Evolutionary conservation across 1,139 yeast genomes (phyloP).

Genomic region (Candida glucosophila): DNA sequence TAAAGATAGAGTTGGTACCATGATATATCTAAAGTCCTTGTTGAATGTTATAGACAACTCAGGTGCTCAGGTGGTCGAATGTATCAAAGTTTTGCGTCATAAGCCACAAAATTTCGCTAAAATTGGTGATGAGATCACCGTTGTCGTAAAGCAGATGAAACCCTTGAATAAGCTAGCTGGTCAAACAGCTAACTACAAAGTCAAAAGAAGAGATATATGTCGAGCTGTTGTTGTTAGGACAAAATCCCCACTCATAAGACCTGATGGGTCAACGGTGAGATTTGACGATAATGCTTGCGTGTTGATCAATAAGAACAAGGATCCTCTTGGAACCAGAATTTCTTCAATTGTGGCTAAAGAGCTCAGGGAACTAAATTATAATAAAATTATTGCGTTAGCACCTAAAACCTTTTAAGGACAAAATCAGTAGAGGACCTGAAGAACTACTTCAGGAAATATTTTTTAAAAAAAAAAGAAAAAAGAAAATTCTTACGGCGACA

Average conservation of each 20-base stretch:
- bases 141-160: conserved; percentile 88
- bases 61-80: conserved; percentile 92
- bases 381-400: conserved; percentile 85
- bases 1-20: no score
- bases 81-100: conserved; percentile 90
- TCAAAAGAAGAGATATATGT: conserved; percentile 90
- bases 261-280: conserved; percentile 79
- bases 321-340: conserved; percentile 93
- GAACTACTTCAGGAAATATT: no score
- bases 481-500: no score
- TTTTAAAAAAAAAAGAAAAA: no score
- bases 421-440: no score
- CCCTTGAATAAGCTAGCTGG: conserved; percentile 61
- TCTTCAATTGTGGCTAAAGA: conserved; percentile 90
- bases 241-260: conserved; percentile 73
- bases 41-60: conserved; percentile 89
- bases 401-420: conserved; percentile 79
- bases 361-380: conserved; percentile 72
- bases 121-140: conserved; percentile 88
- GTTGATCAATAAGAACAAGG: conserved; percentile 81
- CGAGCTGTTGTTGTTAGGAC: conserved; percentile 96
- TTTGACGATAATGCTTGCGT: conserved; percentile 98
- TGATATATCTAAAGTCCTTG: conserved; percentile 86
- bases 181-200: conserved; percentile 67
- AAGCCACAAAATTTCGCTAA: conserved; percentile 76